A percentile compares a stretch with the other conserved stretches of the same genome.
Evolutionary conservation across 2,329 filamentous ascomycete species (phyloP).

Genomic region (Fusarium staphyleae): DNA sequence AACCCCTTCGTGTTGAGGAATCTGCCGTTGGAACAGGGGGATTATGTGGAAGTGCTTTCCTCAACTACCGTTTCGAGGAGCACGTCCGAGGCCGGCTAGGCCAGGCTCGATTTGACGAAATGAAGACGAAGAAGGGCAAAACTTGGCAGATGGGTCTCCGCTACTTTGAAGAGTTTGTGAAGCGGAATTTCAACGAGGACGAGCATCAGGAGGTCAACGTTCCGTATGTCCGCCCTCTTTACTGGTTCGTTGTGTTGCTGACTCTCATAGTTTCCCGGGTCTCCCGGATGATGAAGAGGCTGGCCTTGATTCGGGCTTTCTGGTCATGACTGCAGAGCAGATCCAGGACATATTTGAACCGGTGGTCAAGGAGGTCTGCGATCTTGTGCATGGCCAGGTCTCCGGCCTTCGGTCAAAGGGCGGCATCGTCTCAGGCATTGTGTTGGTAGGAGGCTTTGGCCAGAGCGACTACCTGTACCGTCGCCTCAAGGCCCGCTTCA

Average conservation of each 20-base stretch:
- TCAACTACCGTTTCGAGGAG: constrained; percentile 84
- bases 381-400: constrained; percentile 72
- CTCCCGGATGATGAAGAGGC: constrained; percentile 78
- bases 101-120: constrained; percentile 70
- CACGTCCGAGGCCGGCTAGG: constrained; percentile 74
- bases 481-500: constrained; percentile 73
- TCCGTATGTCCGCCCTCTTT: constrained; percentile 57
- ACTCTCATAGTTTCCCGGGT: constrained; percentile 66
- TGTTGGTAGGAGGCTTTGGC: constrained; percentile 82
- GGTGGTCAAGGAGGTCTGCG: constrained; percentile 73
- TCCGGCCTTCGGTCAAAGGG: constrained; percentile 67
- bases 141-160: constrained; percentile 81
- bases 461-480: constrained; percentile 80
- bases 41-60: constrained; percentile 77
- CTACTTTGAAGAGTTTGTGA: constrained; percentile 86
- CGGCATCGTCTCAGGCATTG: constrained; percentile 73
- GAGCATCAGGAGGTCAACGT: constrained; percentile 80
- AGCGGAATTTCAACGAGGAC: constrained; percentile 82
- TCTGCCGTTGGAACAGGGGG: constrained; percentile 81
- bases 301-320: constrained; percentile 77
- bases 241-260: background rate
- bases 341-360: constrained; percentile 79
- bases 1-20: constrained; percentile 76
- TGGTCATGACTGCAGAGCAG: constrained; percentile 73
- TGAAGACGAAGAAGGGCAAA: constrained; percentile 79